phyloP scores from a whole-genome alignment of 164 flowering plant species.

The Nymphaea colorata region DNA sequence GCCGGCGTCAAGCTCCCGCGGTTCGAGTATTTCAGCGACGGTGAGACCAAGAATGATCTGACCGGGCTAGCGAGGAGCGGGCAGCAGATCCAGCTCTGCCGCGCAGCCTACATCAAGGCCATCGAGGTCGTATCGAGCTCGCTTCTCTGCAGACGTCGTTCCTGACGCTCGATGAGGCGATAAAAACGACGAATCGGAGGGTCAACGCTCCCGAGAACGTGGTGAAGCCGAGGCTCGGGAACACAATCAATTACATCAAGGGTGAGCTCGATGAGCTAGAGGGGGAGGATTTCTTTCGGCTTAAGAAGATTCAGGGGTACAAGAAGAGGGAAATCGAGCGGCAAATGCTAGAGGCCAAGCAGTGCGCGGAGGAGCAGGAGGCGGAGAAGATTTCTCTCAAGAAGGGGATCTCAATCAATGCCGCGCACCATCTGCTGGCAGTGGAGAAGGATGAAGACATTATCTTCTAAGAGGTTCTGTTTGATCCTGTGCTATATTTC shows the following conservation, averaged over 20 bases:
- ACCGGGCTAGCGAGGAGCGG: too few relatives aligned
- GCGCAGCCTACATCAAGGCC: conserved; percentile 69
- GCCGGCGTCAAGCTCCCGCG: too few relatives aligned
- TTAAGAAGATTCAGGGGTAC: conserved; percentile 91
- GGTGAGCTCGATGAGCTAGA: conserved; percentile 93
- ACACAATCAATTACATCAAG: conserved; percentile 73
- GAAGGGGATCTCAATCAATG: conserved; percentile 46
- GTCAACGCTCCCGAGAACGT: conserved; percentile 94
- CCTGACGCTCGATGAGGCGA: conserved; percentile 84
- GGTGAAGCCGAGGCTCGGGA: conserved; percentile 86
- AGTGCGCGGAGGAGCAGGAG: conserved; percentile 53
- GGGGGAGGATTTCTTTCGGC: conserved; percentile 88
- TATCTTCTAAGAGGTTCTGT: conserved; percentile 36
- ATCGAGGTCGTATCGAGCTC: conserved; percentile 91
- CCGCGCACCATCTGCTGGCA: conserved; percentile 49
- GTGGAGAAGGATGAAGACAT: conserved; percentile 69
- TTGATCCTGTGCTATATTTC: neutral
- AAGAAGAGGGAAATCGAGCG: conserved; percentile 78
- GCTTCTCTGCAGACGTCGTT: conserved; percentile 94
- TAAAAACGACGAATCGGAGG: conserved; percentile 89
- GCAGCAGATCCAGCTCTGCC: conserved; percentile 78
- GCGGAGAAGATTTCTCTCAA: conserved; percentile 56
- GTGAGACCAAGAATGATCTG: too few relatives aligned
- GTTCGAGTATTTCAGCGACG: too few relatives aligned
- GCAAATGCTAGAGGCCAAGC: conserved; percentile 39